A percentile compares a stretch with the other conserved stretches of the same genome.
These are phyloP conservation scores for Eutrema heterophyllum DNA, from an alignment of 345 rosid species.

Conservation along the genomic window DNA sequence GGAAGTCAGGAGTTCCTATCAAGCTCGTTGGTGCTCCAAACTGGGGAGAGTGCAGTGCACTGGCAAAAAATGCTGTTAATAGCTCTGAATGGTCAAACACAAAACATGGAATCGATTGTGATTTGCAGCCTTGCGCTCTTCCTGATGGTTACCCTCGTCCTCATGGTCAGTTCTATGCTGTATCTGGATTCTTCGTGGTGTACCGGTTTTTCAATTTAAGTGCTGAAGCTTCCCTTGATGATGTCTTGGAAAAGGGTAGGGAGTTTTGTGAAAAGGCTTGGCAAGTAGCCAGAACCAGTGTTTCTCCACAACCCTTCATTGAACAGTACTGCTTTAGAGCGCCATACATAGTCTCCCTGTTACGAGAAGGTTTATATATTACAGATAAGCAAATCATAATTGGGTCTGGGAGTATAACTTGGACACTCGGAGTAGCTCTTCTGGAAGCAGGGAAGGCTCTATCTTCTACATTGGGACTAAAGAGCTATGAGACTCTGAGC, in stretches of 20 bases:
- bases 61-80: conserved; percentile 79
- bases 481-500: conserved; percentile 51
- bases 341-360: conserved; percentile 69
- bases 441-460: conserved; percentile 80
- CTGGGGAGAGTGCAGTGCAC: conserved; percentile 75
- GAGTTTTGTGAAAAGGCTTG: conserved; percentile 80
- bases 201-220: conserved; percentile 80
- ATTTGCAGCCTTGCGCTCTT: conserved; percentile 91
- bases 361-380: conserved; percentile 92
- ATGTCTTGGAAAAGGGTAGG: conserved; percentile 82
- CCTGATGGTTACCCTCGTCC: conserved; percentile 73
- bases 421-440: conserved; percentile 97
- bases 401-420: conserved; percentile 95
- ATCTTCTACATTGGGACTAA: conserved; percentile 56
- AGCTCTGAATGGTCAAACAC: conserved; percentile 80
- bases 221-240: conserved; percentile 83
- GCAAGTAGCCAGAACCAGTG: conserved; percentile 77
- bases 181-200: conserved; percentile 94
- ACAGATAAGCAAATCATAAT: conserved; percentile 65
- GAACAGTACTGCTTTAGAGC: conserved; percentile 99
- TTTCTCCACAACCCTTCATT: conserved; percentile 90
- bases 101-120: conserved; percentile 69
- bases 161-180: conserved; percentile 80
- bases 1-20: conserved; percentile 58
- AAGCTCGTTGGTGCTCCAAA: conserved; percentile 81